Conservation (phyloP, 2,329 filamentous ascomycete genomes). For the Cladosporium sp. region DNA sequence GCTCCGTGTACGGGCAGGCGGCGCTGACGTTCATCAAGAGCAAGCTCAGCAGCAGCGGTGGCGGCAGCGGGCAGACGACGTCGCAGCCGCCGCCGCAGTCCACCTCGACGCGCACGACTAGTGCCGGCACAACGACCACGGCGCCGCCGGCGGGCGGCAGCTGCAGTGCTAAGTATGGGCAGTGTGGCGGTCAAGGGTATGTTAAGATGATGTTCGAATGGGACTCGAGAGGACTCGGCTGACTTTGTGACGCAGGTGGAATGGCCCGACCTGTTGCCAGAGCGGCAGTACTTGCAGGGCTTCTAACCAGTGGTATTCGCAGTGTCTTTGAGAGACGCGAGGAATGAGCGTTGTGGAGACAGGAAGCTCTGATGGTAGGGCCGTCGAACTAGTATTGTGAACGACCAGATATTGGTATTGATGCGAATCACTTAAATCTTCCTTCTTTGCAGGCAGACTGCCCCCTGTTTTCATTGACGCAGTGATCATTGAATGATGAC, state of each 20-base stretch:
- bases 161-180: constrained; percentile 12
- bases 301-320: constrained; percentile 11
- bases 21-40: constrained; percentile 55
- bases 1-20: constrained; percentile 52
- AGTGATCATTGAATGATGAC: not conserved
- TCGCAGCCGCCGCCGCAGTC: not conserved
- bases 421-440: too few species aligned
- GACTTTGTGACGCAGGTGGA: not conserved
- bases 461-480: too few species aligned
- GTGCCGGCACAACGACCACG: not conserved
- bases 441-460: too few species aligned
- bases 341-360: too few species aligned
- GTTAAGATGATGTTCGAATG: not conserved
- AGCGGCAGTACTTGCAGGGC: constrained; percentile 8
- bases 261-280: constrained; percentile 6
- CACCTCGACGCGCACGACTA: not conserved
- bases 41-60: constrained; percentile 34
- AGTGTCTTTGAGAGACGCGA: not conserved
- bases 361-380: too few species aligned
- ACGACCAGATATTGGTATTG: too few species aligned
- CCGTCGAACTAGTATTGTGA: too few species aligned
- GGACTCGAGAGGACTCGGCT: not conserved
- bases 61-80: not conserved
- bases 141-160: not conserved
- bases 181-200: constrained; percentile 9